Percentiles rank a stretch among this genome's conserved stretches.
Evolutionary conservation across 805 yeast genomes (phyloP).

Genomic region (Ogataea nonfermentans): DNA sequence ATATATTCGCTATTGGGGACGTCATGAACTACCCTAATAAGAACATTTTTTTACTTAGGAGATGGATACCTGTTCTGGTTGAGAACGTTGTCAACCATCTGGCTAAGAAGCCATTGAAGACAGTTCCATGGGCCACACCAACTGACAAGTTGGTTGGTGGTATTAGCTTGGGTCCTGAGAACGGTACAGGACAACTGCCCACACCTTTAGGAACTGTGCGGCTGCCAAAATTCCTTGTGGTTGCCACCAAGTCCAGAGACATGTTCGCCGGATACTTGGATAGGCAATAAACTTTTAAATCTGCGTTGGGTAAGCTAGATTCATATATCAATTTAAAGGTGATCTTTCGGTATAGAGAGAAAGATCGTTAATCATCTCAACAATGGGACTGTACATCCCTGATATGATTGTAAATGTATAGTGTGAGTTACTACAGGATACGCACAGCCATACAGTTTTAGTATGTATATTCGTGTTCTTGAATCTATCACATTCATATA

Average conservation of each 20-base stretch:
- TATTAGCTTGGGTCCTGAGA: conserved; percentile 27
- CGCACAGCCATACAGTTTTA: too few species aligned
- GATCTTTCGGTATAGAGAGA: too few species aligned
- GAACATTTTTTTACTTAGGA: conserved; percentile 16
- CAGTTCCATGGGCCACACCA: background rate
- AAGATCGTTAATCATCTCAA: too few species aligned
- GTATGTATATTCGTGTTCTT: too few species aligned
- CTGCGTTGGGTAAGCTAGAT: too few species aligned
- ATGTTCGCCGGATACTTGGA: too few species aligned
- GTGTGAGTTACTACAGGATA: too few species aligned
- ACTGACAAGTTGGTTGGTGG: conserved; percentile 3
- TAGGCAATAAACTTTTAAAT: too few species aligned
- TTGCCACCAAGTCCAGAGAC: conserved; percentile 18
- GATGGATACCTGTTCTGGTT: conserved; percentile 17
- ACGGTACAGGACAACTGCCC: conserved; percentile 29
- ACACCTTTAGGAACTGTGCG: conserved; percentile 23
- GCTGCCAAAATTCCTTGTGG: conserved; percentile 23
- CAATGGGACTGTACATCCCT: too few species aligned
- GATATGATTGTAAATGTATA: too few species aligned
- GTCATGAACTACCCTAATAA: conserved; percentile 26
- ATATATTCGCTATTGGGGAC: conserved; percentile 37
- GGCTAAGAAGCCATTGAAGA: conserved; percentile 2
- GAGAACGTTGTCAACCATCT: conserved; percentile 18
- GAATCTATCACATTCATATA: too few species aligned
- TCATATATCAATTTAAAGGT: too few species aligned